Conservation (phyloP, 1,284 basidiomycete species). For the Papiliotrema terrestris region DNA sequence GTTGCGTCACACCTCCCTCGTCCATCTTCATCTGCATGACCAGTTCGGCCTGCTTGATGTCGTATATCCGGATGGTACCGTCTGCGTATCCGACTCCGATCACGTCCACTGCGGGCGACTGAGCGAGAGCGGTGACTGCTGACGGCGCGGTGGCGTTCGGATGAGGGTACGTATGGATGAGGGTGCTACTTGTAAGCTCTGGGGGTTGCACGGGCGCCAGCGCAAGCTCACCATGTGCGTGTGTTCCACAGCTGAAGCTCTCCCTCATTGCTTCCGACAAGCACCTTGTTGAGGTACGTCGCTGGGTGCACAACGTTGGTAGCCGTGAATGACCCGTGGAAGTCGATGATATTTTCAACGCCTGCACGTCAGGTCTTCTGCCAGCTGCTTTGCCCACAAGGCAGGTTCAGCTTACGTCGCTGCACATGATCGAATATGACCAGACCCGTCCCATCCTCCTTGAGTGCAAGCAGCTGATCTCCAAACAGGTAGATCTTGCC, state of each 20-base stretch:
- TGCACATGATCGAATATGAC: constrained; percentile 72
- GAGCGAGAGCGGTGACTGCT: constrained; percentile 73
- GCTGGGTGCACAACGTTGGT: constrained; percentile 84
- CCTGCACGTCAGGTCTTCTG: constrained; percentile 13
- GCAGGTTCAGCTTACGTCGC: constrained; percentile 53
- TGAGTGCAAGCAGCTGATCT: constrained; percentile 70
- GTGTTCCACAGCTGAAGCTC: constrained; percentile 93
- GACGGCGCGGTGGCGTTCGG: constrained; percentile 35
- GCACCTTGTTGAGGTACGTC: constrained; percentile 94
- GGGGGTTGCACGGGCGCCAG: neutral
- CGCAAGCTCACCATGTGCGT: constrained; percentile 63
- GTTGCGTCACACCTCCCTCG: constrained; percentile 66
- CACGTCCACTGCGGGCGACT: constrained; percentile 94
- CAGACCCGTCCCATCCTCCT: constrained; percentile 74
- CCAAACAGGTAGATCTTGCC: constrained; percentile 68
- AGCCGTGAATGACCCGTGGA: constrained; percentile 64
- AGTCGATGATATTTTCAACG: constrained; percentile 57
- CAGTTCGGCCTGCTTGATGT: constrained; percentile 83
- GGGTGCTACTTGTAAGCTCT: constrained; percentile 34
- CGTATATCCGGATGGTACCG: constrained; percentile 83
- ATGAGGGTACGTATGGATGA: constrained; percentile 53
- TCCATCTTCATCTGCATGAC: constrained; percentile 81
- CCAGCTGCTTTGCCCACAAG: too few species aligned
- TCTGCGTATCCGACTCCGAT: constrained; percentile 85
- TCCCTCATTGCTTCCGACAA: constrained; percentile 80